These are phyloP conservation scores for Scopulariopsis brevicaulis DNA, from an alignment of 2,329 filamentous ascomycete species.

Conservation along the genomic window DNA sequence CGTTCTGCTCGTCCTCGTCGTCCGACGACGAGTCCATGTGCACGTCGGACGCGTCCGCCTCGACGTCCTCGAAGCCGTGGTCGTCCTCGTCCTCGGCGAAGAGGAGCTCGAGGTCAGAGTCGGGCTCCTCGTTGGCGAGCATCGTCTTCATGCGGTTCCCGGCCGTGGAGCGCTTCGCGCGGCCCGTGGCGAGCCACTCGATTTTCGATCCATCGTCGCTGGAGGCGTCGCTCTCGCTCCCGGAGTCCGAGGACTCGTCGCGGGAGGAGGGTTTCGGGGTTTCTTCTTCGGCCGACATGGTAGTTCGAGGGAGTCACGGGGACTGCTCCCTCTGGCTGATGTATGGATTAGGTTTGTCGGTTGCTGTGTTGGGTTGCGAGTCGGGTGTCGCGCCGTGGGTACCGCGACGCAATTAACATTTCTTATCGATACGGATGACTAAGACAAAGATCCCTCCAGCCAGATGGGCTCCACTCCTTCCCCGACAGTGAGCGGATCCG, in stretches of 20 bases:
- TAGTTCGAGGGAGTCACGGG: not conserved
- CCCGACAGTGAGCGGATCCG: no score
- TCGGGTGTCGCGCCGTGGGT: not conserved
- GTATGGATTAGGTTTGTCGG: not conserved
- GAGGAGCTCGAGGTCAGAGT: constrained; percentile 59
- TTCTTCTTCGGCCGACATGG: constrained; percentile 2
- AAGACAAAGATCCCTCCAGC: not conserved
- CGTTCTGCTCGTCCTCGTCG: constrained; percentile 60
- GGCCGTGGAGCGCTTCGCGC: constrained; percentile 67
- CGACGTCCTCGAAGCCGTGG: constrained; percentile 57
- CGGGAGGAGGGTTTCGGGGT: not conserved
- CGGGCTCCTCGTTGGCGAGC: constrained; percentile 61
- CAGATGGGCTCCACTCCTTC: no score
- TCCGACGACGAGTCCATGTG: constrained; percentile 79
- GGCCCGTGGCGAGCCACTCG: constrained; percentile 63
- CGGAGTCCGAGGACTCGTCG: not conserved
- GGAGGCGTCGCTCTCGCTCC: constrained; percentile 23
- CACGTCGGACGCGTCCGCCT: constrained; percentile 59
- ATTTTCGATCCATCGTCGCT: constrained; percentile 22
- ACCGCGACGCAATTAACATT: not conserved
- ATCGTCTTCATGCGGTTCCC: constrained; percentile 76
- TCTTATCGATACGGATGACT: not conserved
- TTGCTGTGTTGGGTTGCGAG: not conserved
- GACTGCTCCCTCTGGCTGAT: not conserved
- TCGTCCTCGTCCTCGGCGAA: constrained; percentile 65